Base-by-base conservation (phyloP, 148 eudicot genomes). In the Persicaria tinctoria region DNA sequence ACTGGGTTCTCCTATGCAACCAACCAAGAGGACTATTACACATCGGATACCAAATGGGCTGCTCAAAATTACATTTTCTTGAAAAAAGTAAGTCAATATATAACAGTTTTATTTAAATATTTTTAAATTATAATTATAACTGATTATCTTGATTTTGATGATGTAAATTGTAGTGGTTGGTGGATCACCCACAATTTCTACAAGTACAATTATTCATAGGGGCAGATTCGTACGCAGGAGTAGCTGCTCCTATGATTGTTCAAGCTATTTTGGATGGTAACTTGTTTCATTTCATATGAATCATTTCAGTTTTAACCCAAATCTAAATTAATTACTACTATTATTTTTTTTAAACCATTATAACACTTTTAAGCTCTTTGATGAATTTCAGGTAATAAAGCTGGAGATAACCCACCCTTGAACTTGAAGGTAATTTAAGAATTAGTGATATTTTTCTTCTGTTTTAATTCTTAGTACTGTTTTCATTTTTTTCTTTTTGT, bases 1-100 rank as follows among this genome's bases (percentile, higher is more conserved):
- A 44, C 84, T 18, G 86, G 86, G 51, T 84, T 84, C 70, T 76
- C 86, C 16, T 84, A 84, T 76, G 79, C 76, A 16, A 78, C 72
- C 18, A 62, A 76, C n/a, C 38, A 78, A 3, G 55, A 74, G 47
- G 72, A 68, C 14, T 84, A 74, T 46, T 4, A 20, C 45, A 8
- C 73, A 8, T 49, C 73, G 3, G 86, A 84, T 60, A 57, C 82
- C 11, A 73, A 32, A 81, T 17, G 78, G 44, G 49, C 82, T 11
- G 18, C 45, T 4, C 57, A 78, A 2, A 57, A 41, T 2, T 55
- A 79, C 17, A 23, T 23, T 9, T 84, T 84, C 23, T 17, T 84
- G 9, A 70, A 75, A 49, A 81, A 78, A 53, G 10, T 9, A 53
- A 53, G 10, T 8, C 57, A 53, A n/a, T n/a, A n/a, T n/a, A 53